phyloP scores from a whole-genome alignment of 1,139 yeast genomes.

The Zygosaccharomyces sapae region DNA sequence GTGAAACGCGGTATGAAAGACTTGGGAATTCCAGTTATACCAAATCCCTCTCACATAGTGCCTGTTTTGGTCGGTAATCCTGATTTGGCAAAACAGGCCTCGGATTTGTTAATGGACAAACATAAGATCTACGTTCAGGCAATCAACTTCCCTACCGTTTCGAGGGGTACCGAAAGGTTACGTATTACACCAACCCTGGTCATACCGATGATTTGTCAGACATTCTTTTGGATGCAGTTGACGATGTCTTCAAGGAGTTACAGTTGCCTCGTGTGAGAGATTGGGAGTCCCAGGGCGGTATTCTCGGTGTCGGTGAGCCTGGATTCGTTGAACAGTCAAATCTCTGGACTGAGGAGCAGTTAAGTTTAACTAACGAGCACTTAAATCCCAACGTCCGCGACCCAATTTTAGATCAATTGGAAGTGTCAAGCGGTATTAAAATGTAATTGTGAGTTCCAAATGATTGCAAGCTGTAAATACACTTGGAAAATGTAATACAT shows the following conservation, averaged over 20 bases:
- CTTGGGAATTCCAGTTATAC: slow-evolving; percentile 89
- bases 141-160: slow-evolving; percentile 95
- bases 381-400: slow-evolving; percentile 62
- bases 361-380: slow-evolving; percentile 55
- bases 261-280: slow-evolving; percentile 69
- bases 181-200: slow-evolving; percentile 99
- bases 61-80: slow-evolving; percentile 96
- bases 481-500: not conserved
- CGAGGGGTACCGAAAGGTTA: slow-evolving; percentile 91
- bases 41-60: slow-evolving; percentile 95
- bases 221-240: slow-evolving; percentile 71
- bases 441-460: slow-evolving; percentile 12
- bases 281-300: slow-evolving; percentile 79
- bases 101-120: slow-evolving; percentile 78
- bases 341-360: slow-evolving; percentile 83
- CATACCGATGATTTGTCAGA: slow-evolving; percentile 76
- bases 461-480: slow-evolving; percentile 1
- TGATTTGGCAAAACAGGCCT: slow-evolving; percentile 82
- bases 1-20: slow-evolving; percentile 67
- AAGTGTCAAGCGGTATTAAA: slow-evolving; percentile 63
- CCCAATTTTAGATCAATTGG: slow-evolving; percentile 56
- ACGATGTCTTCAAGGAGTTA: slow-evolving; percentile 72
- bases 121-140: slow-evolving; percentile 94
- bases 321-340: slow-evolving; percentile 44
- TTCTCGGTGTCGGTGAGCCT: slow-evolving; percentile 77